Base-by-base conservation (phyloP, 108 stramenopile species). In the Fragilariopsis cylindrus region DNA sequence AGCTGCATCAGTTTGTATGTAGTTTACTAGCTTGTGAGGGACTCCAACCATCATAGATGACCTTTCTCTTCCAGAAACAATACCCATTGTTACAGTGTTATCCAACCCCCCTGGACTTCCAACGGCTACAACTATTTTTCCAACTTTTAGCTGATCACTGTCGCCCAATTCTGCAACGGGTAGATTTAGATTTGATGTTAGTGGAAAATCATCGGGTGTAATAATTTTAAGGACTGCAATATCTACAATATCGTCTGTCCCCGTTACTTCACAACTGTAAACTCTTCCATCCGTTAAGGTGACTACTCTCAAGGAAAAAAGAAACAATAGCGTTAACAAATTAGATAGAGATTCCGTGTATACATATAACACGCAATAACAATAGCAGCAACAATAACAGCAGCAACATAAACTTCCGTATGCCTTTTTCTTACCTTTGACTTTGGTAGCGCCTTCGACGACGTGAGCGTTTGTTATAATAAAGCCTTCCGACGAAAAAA, bases 381-480 rank as follows among this genome's bases (percentile, higher is more conserved):
- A 53, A 53, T 15, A 12, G n/a, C 1, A 53, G 15, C 12, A 53
- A 53, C 12, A n/a, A 2, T 53, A 53, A 53, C 52, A n/a, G 52
- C 52, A 12, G 52, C 15, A n/a, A n/a, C 15, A 15, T 12, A 1
- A n/a, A 15, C 15, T 68, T 49, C 7, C 45, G 46, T 13, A 13
- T 18, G 4, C 8, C 8, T 16, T 18, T 7, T 39, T 39, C 67
- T 19, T 68, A 68, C 67, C 67, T 68, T 68, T 87, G 4, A 97
- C 86, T 52, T 85, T 88, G 21, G 75, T 85, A 19, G 90, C 88
- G 54, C 85, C 88, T 74, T 95, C 90, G 16, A 97, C 87, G 16
- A 97, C 96, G 77, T 97, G 96, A 3, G 94, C 94, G 73, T 97
- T 97, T 21, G 96, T 97, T 48, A 95, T 71, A 55, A 97, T 86